Conservation (phyloP, 2,329 filamentous ascomycete species). For the Ophiostoma triangulosporum region DNA sequence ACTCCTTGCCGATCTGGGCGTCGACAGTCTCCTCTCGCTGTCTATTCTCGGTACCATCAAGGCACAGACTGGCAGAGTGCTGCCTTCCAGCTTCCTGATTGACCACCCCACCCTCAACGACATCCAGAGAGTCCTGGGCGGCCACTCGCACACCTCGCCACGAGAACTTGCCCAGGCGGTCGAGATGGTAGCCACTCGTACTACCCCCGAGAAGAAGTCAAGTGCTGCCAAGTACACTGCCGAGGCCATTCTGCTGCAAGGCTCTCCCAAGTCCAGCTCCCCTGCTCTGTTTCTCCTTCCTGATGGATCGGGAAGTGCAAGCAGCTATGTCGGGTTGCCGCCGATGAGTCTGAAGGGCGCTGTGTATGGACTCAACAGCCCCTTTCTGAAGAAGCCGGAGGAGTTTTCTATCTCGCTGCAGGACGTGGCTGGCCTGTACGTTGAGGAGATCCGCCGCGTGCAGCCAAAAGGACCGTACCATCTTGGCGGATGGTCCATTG, state of each 20-base stretch:
- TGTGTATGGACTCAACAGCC: conserved; percentile 51
- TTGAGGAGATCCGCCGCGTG: conserved; percentile 56
- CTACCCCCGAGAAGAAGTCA: conserved; percentile 22
- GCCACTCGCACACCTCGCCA: conserved; percentile 23
- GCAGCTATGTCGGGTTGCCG: conserved; percentile 49
- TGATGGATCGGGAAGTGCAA: conserved; percentile 46
- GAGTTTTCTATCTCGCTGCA: conserved; percentile 53
- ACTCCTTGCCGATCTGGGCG: conserved; percentile 41
- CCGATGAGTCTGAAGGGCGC: conserved; percentile 33
- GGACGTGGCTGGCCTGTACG: conserved; percentile 50
- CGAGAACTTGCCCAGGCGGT: conserved; percentile 13
- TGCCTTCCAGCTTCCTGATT: conserved; percentile 47
- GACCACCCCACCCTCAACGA: conserved; percentile 49
- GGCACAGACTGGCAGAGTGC: conserved; percentile 37
- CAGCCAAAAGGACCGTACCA: conserved; percentile 56
- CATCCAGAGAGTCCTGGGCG: conserved; percentile 50
- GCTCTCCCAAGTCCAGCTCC: conserved; percentile 34
- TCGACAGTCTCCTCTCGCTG: conserved; percentile 45
- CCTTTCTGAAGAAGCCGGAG: conserved; percentile 56
- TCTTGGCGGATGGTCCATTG: conserved; percentile 61
- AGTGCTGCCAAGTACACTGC: conserved; percentile 37
- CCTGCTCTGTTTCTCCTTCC: conserved; percentile 39
- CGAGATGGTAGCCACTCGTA: conserved; percentile 17
- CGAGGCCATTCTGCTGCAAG: conserved; percentile 33
- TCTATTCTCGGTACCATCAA: conserved; percentile 41